Base-by-base conservation (phyloP, 2,329 filamentous ascomycete species). In the Sarocladium brachiariae region DNA sequence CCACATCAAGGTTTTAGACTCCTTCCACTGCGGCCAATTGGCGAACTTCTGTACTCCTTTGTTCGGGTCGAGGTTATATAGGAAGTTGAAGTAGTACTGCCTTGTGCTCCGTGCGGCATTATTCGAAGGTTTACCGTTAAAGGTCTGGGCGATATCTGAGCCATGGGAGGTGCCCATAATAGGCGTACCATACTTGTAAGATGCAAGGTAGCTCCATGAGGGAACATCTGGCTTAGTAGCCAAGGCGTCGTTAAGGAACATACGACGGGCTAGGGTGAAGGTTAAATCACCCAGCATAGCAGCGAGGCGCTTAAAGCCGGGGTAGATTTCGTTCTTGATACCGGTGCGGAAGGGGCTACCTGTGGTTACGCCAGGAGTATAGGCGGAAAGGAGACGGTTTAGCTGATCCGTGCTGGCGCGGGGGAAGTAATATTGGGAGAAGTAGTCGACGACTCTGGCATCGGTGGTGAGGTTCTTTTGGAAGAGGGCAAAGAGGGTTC, bases 121-220 rank as follows among this genome's bases (percentile, higher is more conserved):
- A 53, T 77, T 74, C 1, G 71, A 68, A 47, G 70, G 55, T 33
- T 78, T 64, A 0, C 75, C 76, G 27, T 71, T 75, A 56, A 80
- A 81, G 0, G 78, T 70, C 52, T 78, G 71, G 11, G 83, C 53
- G 1, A 84, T 54, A 51, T 84, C 81, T 0, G 70, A 73, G 5
- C 65, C 80, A 55, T 87, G 83, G 64, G 81, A 82, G 0, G 82
- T 86, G 1, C 83, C 83, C 0, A 86, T 60, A 16, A 85, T 62
- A 0, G 82, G 79, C 0, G 76, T 78, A 2, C 76, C 78, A 56
- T 81, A 75, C 60, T 79, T 63, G 59, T 84, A 84, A 0, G 74
- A 76, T 0, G 76, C 65, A 3, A 86, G 70, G 61, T 84, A 86
- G 0, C 76, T 80, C 80, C 80, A 86, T 3, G 65, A 65, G 0